Evolutionary conservation across 2,329 filamentous ascomycete genomes (phyloP), one percentile per base, ranked within the genome.

Genomic region (Fusarium scirpi): DNA sequence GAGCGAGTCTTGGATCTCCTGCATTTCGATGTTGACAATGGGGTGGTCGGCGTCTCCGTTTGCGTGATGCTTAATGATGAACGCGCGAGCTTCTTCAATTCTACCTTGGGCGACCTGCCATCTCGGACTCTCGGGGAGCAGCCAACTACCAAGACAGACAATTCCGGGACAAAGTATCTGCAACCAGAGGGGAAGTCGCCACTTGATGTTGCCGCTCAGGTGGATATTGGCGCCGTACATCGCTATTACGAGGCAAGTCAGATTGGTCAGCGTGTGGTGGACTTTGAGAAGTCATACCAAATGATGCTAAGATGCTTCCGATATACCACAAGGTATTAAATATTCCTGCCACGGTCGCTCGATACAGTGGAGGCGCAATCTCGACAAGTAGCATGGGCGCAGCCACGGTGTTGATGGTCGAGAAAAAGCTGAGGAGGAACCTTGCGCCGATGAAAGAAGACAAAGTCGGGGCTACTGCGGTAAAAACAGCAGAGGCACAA

Each of bases 331-430:
- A 78, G 3, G 81, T 82, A 48, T 82, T 83, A 63, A 81, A 82
- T 29, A 87, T 80, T n/a, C 87, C 89, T 0, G 87, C 89, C 22
- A 89, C 80, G 4, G 88, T 82, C 25, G 85, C 88, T 54, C 89
- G 84, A 71, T 87, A 87, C 4, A 83, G 80, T 2, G 89, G 87
- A 61, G 90, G 89, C 0, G 87, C 82, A 56, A 89, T 86, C 74
- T 91, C 89, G 22, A 87, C 85, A 12, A 89, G 83, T 69, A 89
- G 89, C 11, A 87, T 83, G 0, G 89, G 88, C 0, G 87, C 87
- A 1, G 87, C 86, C 30, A 88, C 57, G 2, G 43, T 49, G 6
- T 62, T 62, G 18, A 64, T 64, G 0, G 61, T 64, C 0, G 61
- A 49, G 38, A 64, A 64, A 38, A 64, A 64, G 29, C 48, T 56